Conservation (phyloP, 345 rosid species). For the Eucalyptus pauciflora region DNA sequence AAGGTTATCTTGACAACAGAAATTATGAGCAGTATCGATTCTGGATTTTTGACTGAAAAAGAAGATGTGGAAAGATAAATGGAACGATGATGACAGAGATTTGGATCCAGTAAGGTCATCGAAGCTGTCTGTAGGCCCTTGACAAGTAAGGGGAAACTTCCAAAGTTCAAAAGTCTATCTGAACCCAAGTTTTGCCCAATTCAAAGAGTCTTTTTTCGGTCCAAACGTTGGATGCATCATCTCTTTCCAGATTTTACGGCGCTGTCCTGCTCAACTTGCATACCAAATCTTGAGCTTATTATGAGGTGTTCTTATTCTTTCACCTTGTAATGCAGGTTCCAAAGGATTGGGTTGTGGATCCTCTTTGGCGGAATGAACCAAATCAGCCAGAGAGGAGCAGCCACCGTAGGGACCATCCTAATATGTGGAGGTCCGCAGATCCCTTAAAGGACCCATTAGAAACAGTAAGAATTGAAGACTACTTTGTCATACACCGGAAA, state of each 20-base stretch:
- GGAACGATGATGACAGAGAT: neutral
- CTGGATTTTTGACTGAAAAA: neutral
- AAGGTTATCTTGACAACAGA: neutral
- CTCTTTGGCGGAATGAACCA: conserved; percentile 38
- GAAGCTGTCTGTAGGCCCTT: neutral
- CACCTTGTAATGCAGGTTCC: conserved; percentile 40
- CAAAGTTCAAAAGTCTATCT: neutral
- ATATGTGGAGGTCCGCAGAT: conserved; percentile 69
- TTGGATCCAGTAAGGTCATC: neutral
- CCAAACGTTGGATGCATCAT: neutral
- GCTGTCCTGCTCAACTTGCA: neutral
- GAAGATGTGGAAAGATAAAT: neutral
- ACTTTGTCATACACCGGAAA: conserved; percentile 34
- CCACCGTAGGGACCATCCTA: conserved; percentile 45
- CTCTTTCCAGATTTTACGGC: neutral
- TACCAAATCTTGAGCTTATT: neutral
- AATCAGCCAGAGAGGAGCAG: conserved; percentile 37
- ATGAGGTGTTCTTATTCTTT: neutral
- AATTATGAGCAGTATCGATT: neutral
- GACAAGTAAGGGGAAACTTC: neutral
- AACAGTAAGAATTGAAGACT: conserved; percentile 65
- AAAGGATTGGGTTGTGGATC: conserved; percentile 71
- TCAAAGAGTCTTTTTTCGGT: neutral
- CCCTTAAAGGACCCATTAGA: conserved; percentile 50
- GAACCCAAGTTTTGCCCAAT: neutral